phyloP scores from a whole-genome alignment of 2,329 filamentous ascomycete species.

The Dothistroma pini region DNA sequence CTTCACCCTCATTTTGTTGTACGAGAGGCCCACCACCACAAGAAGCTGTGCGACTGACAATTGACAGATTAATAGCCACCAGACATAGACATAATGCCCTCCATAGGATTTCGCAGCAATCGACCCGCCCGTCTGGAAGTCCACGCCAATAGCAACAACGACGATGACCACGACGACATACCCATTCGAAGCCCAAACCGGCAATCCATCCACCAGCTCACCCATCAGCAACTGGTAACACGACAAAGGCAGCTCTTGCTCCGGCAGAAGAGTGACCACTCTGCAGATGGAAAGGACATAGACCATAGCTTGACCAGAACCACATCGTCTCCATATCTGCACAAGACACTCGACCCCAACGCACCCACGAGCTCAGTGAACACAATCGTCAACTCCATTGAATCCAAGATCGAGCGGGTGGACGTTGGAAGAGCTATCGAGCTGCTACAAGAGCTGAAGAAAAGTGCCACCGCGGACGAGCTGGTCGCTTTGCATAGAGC shows the following conservation, averaged over 20 bases:
- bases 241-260: conserved; percentile 7
- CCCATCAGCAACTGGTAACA: conserved; percentile 9
- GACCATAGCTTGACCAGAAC: conserved; percentile 7
- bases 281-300: conserved; percentile 6
- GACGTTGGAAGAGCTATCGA: conserved; percentile 46
- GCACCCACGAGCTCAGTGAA: conserved; percentile 12
- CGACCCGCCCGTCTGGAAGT: conserved; percentile 9
- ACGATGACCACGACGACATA: conserved; percentile 5
- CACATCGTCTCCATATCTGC: conserved; percentile 10
- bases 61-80: not conserved
- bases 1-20: not conserved
- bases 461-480: conserved; percentile 47
- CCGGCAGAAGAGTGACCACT: conserved; percentile 11
- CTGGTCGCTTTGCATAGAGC: conserved; percentile 42
- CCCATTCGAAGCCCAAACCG: conserved; percentile 3
- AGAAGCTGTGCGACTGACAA: not conserved
- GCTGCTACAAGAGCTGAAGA: conserved; percentile 47
- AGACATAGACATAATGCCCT: conserved; percentile 4
- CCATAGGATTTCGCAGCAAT: conserved; percentile 1
- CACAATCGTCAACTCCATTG: conserved; percentile 16
- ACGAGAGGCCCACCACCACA: not conserved
- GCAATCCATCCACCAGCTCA: conserved; percentile 8
- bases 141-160: conserved; percentile 3
- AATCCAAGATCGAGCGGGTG: conserved; percentile 24
- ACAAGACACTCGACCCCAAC: conserved; percentile 9